Conservation (phyloP, 2,329 filamentous ascomycete genomes). For the Setomelanomma holmii region DNA sequence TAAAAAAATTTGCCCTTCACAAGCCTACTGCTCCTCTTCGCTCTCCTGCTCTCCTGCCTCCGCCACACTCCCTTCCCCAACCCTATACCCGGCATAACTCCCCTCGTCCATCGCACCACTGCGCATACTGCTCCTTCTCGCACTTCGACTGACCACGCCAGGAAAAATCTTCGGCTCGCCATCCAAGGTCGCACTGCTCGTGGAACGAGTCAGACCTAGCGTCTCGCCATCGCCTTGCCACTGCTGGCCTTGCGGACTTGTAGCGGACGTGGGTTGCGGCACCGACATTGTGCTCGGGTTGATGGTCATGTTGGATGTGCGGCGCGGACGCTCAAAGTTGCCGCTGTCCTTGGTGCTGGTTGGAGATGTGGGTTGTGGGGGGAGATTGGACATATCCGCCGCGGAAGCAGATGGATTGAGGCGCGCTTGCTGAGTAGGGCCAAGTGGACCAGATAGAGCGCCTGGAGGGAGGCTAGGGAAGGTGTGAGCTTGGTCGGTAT, state of each 20-base stretch:
- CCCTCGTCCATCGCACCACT: conserved; percentile 28
- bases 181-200: conserved; percentile 41
- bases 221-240: conserved; percentile 24
- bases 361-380: conserved; percentile 33
- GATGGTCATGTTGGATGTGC: conserved; percentile 38
- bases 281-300: conserved; percentile 28
- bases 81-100: conserved; percentile 10
- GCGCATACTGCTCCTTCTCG: conserved; percentile 46
- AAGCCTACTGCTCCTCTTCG: conserved; percentile 4
- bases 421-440: conserved; percentile 48
- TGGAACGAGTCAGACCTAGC: conserved; percentile 26
- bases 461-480: conserved; percentile 39
- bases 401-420: conserved; percentile 33
- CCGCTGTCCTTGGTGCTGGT: conserved; percentile 25
- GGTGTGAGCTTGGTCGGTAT: conserved; percentile 41
- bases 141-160: conserved; percentile 65
- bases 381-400: conserved; percentile 21
- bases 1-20: background rate
- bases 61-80: conserved; percentile 8
- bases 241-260: conserved; percentile 4
- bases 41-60: conserved; percentile 18
- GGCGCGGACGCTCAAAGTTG: conserved; percentile 33
- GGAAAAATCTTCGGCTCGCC: conserved; percentile 76
- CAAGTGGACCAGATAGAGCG: conserved; percentile 35
- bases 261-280: conserved; percentile 25